Evolutionary conservation across 805 yeast species (phyloP), one percentile per base, ranked within the genome.

Genomic region (Monosporozyma siamensis): DNA sequence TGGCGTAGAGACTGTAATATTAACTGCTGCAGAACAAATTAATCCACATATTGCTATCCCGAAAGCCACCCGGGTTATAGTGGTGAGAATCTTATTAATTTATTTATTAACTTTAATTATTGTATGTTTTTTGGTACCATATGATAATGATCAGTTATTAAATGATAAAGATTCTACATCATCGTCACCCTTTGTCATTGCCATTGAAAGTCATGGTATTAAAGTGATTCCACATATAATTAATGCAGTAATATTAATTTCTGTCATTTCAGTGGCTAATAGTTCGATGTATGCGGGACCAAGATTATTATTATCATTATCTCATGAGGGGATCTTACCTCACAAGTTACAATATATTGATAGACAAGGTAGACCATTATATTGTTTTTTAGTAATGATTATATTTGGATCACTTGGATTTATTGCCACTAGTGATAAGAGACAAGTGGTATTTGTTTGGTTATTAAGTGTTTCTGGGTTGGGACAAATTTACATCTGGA

Each of bases 401-500:
- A 10, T 56, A 29, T 68, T 80, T 51, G 86, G 85, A 22, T 63
- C 75, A 29, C 58, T 80, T 20, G 75, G 80, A 38, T 80, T 75
- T 60, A 66, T 83, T 36, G 75, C 81, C 32, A 85, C 85, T 4
- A 74, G 82, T 32, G 62, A 70, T 8, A 64, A 71, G 45, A 68
- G 78, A 52, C 71, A 70, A 40, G 72, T 64, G 6, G 80, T 82
- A 23, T 85, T 84, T 65, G 68, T 69, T 50, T 84, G 92, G 92
- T 63, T 84, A 61, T 67, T 81, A 53, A 82, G 89, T n/a, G 61
- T 84, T 26, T 78, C 87, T 32, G 89, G 89, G 47, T 67, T 84
- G 48, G 77, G 88, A 1, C 78, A 88, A n/a, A 68, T 83, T 46
- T 77, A 82, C 63, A 79, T 85, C 27, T 84, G 95, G 95, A 81